Percentiles rank a stretch among this genome's conserved stretches.
Evolutionary conservation across 1,284 basidiomycete genomes (phyloP).

Genomic region (Anthracocystis setariae): DNA sequence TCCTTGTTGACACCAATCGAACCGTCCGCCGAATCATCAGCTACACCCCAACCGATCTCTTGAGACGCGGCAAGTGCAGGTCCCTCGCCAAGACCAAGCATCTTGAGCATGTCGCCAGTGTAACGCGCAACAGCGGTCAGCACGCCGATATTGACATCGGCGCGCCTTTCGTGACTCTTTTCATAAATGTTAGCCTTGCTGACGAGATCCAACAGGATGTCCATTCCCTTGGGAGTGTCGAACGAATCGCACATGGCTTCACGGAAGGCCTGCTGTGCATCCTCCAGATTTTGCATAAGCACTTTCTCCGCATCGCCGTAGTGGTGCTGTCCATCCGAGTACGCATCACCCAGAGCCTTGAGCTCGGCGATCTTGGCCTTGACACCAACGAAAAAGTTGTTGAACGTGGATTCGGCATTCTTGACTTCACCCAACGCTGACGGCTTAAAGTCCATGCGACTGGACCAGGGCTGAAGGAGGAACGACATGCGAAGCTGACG

Average conservation of each 20-base stretch:
- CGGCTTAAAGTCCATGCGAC: conserved; percentile 93
- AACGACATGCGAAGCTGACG: conserved; percentile 95
- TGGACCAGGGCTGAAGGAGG: conserved; percentile 89
- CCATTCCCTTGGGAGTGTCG: conserved; percentile 88
- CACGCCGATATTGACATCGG: conserved; percentile 76
- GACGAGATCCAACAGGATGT: conserved; percentile 82
- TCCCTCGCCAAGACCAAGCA: conserved; percentile 94
- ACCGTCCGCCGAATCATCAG: conserved; percentile 33
- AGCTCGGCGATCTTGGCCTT: conserved; percentile 77
- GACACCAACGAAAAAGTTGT: conserved; percentile 92
- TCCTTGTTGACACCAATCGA: conserved; percentile 74
- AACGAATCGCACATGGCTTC: conserved; percentile 95
- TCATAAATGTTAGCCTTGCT: conserved; percentile 92
- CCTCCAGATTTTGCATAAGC: conserved; percentile 74
- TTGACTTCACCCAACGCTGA: conserved; percentile 85
- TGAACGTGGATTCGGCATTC: conserved; percentile 84
- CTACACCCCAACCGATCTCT: conserved; percentile 62
- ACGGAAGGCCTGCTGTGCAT: conserved; percentile 82
- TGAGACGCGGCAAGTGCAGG: conserved; percentile 26
- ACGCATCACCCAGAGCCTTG: conserved; percentile 66
- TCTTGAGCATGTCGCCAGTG: conserved; percentile 87
- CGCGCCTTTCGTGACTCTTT: conserved; percentile 57
- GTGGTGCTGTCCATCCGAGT: conserved; percentile 70
- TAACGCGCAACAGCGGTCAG: conserved; percentile 82
- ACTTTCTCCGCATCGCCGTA: conserved; percentile 60